Evolutionary conservation across 2,329 filamentous ascomycete species (phyloP).

Genomic region (Apiospora kogelbergensis): DNA sequence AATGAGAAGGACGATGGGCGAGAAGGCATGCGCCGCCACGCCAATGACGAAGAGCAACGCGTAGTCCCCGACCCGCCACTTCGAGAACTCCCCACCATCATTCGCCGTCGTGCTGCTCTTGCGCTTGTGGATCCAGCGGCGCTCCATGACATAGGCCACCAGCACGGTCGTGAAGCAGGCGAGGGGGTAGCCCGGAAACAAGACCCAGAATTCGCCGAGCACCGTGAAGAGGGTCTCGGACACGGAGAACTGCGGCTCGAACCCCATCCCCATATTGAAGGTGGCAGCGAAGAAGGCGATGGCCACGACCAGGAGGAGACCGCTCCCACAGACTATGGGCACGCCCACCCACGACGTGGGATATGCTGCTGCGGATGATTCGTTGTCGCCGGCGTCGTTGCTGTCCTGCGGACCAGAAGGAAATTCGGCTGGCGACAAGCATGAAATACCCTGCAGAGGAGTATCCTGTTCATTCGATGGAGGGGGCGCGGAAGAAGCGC

Average conservation of each 20-base stretch:
- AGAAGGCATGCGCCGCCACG: background rate
- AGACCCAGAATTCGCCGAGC: background rate
- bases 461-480: background rate
- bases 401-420: background rate
- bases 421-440: background rate
- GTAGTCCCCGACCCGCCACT: background rate
- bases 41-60: background rate
- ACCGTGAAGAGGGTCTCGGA: background rate
- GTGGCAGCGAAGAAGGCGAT: background rate
- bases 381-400: background rate
- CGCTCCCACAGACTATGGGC: background rate
- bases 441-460: background rate
- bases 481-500: background rate
- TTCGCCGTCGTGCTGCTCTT: background rate
- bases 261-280: background rate
- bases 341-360: background rate
- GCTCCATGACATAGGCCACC: background rate
- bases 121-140: background rate
- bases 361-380: background rate
- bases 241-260: background rate
- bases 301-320: background rate
- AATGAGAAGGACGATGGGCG: background rate
- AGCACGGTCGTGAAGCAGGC: background rate
- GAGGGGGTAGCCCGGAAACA: background rate
- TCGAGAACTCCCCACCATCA: background rate